phyloP scores from a whole-genome alignment of 768 basidiomycete species.

The Galerina sulciceps region DNA sequence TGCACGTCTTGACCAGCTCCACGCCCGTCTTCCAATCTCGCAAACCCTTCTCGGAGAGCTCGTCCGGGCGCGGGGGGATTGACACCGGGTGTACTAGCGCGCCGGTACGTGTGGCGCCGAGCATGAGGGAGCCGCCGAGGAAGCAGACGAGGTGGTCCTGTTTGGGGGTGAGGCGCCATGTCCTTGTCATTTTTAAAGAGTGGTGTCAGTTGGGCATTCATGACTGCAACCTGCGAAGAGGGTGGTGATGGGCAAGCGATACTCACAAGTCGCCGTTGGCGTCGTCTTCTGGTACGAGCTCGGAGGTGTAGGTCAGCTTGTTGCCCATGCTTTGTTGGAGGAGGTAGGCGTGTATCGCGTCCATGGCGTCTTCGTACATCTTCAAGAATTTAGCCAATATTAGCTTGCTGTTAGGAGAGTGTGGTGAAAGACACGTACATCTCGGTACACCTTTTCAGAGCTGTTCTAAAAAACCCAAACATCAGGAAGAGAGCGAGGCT shows the following conservation, averaged over 20 bases:
- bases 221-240: not conserved
- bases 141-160: conserved; percentile 98
- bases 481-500: not conserved
- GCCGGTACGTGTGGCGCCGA: conserved; percentile 79
- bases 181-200: conserved; percentile 37
- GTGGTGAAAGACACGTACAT: conserved; percentile 46
- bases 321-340: conserved; percentile 63
- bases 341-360: conserved; percentile 76
- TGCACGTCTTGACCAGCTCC: conserved; percentile 86
- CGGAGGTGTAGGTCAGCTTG: conserved; percentile 78
- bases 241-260: not conserved
- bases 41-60: conserved; percentile 63
- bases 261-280: conserved; percentile 42
- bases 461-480: conserved; percentile 49
- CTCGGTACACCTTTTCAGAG: conserved; percentile 76
- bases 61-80: conserved; percentile 64
- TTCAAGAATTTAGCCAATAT: conserved; percentile 29
- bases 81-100: conserved; percentile 57
- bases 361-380: conserved; percentile 92
- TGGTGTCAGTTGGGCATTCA: not conserved
- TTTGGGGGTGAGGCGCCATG: conserved; percentile 80
- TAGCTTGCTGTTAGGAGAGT: not conserved
- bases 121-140: conserved; percentile 88
- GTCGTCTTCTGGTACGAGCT: conserved; percentile 67
- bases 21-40: conserved; percentile 85